A percentile compares a stretch with the other conserved stretches of the same genome.
These are phyloP conservation scores for Vitis hybrid DNA, from an alignment of 177 flowering plant species.

Conservation along the genomic window DNA sequence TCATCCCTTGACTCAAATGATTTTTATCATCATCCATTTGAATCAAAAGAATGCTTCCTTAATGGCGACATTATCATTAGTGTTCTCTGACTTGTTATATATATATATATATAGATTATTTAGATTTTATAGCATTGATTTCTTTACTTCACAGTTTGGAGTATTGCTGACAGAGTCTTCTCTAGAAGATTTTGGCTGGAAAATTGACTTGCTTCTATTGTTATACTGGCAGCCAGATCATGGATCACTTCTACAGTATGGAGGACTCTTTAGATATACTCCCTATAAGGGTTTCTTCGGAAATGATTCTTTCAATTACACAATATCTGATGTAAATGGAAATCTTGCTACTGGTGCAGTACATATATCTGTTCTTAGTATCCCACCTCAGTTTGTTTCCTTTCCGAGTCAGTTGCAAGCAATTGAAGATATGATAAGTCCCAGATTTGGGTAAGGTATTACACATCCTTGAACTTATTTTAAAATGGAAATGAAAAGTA, in stretches of 20 bases:
- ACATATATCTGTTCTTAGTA: slow-evolving; percentile 52
- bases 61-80: too few species aligned
- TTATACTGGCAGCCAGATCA: slow-evolving; percentile 57
- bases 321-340: slow-evolving; percentile 63
- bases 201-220: neutral
- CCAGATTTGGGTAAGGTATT: slow-evolving; percentile 60
- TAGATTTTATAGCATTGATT: neutral
- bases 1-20: too few species aligned
- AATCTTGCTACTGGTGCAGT: slow-evolving; percentile 64
- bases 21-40: too few species aligned
- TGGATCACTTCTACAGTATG: slow-evolving; percentile 75
- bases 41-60: too few species aligned
- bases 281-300: slow-evolving; percentile 77
- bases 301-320: slow-evolving; percentile 69
- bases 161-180: neutral
- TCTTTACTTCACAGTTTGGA: neutral
- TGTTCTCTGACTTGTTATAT: too few species aligned
- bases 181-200: neutral
- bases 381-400: slow-evolving; percentile 78
- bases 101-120: neutral
- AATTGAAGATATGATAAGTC: slow-evolving; percentile 69
- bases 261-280: slow-evolving; percentile 67
- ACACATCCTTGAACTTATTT: neutral
- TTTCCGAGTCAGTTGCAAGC: slow-evolving; percentile 68
- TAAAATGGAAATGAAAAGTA: neutral